These are phyloP conservation scores for Mycena chlorophos DNA, from an alignment of 768 basidiomycete species.

Conservation along the genomic window DNA sequence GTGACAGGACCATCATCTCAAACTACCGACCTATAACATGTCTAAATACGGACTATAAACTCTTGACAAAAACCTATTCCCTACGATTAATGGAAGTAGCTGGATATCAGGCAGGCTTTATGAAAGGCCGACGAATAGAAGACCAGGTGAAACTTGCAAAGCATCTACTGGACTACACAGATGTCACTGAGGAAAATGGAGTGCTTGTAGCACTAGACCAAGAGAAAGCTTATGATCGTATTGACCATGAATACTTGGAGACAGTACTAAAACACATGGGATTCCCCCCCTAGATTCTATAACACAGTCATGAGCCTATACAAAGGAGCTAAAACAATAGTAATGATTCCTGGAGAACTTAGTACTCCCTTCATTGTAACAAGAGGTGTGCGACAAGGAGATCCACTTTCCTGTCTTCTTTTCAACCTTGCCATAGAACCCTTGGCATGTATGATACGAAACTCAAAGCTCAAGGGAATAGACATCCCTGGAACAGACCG, in stretches of 20 bases:
- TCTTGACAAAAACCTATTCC: not conserved
- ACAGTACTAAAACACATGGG: not conserved
- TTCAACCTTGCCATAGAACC: slow-evolving; percentile 1
- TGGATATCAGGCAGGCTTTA: not conserved
- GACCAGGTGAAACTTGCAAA: not conserved
- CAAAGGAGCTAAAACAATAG: not conserved
- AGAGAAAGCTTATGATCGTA: slow-evolving; percentile 8
- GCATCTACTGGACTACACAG: not conserved
- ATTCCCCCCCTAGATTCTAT: not conserved
- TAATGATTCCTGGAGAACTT: not conserved
- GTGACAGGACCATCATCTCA: not conserved
- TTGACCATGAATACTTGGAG: slow-evolving; percentile 11
- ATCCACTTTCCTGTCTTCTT: not conserved
- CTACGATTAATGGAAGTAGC: not conserved
- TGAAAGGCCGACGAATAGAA: slow-evolving; percentile 3
- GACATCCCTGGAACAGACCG: not conserved
- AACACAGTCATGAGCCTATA: not conserved
- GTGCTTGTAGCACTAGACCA: not conserved
- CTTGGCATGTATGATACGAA: not conserved
- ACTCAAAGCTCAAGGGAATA: not conserved
- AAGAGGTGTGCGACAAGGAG: not conserved
- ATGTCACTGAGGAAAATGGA: slow-evolving; percentile 8
- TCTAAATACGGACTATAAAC: not conserved
- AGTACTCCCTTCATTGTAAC: not conserved
- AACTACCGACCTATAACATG: not conserved